Base-by-base conservation (phyloP, 208 protist genomes). In the Crithidia bombi region DNA sequence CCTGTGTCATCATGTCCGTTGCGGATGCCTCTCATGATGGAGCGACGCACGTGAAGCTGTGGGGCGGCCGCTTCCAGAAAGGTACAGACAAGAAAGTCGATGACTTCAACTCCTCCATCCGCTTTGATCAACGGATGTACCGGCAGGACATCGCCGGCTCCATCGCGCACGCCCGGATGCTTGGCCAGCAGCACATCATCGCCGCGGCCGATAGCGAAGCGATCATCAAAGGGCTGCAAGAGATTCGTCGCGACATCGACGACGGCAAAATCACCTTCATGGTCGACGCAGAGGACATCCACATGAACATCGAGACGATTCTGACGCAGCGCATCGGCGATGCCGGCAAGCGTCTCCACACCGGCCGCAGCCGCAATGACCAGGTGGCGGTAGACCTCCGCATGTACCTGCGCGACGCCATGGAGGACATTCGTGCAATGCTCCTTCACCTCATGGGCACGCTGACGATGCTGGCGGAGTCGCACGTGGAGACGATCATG, bases 281-380 rank as follows among this genome's bases (percentile, higher is more conserved):
- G 28, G 57, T 77, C 25, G 57, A 77, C 30, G 71, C 71, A 15
- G 71, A 77, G 64, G 71, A 77, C 32, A 77, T 77, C 30, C 71
- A 77, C 55, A 77, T 77, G 71, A 77, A 77, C 57, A 65, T 77
- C 55, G 71, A 77, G 55, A 61, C 71, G 17, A 77, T 77, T 39
- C 30, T 77, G 44, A 77, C 71, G 52, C 30, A 77, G 41, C 71
- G 71, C 43, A 70, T 77, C 38, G 71, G 71, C 36, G 71, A 77
- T 23, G 71, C 71, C 38, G 71, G 71, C 35, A 77, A 77, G 57
- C 71, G 71, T n/a, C 71, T 77, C 5, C 71, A 77, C 30, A 77
- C 71, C 7, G 71, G 71, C 41, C 71, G 71, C 63, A 77, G 71
- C 64, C 59, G 71, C 62, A 77, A 77, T 49, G 71, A 77, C 25